A percentile compares a stretch with the other conserved stretches of the same genome.
Evolutionary conservation across 345 rosid species (phyloP).

Genomic region (Eucalyptus curtisii): DNA sequence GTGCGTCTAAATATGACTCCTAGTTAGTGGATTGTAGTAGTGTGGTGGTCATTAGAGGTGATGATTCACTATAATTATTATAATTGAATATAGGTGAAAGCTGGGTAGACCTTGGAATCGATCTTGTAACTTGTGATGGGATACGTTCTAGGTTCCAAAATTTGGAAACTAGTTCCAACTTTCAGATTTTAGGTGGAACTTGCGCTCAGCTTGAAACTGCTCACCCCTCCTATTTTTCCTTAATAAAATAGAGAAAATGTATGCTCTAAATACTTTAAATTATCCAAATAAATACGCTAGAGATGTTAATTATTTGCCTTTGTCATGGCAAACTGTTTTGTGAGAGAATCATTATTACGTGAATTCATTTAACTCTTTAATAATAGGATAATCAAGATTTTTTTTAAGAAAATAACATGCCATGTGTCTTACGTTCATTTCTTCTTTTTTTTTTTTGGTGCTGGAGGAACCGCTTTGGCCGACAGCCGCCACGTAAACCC

Average conservation of each 20-base stretch:
- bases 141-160: too few relatives aligned
- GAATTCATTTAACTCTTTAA: not conserved
- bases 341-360: not conserved
- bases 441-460: too few relatives aligned
- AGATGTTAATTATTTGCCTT: not conserved
- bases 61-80: too few relatives aligned
- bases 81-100: too few relatives aligned
- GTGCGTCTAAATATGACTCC: fast-evolving
- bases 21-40: fast-evolving
- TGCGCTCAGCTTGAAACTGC: too few relatives aligned
- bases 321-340: not conserved
- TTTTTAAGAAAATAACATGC: not conserved
- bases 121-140: too few relatives aligned
- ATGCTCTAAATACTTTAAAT: not conserved
- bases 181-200: too few relatives aligned
- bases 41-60: fast-evolving
- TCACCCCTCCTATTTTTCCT: too few relatives aligned
- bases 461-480: too few relatives aligned
- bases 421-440: not conserved
- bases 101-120: too few relatives aligned
- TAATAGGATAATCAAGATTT: not conserved
- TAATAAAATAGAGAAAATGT: too few relatives aligned
- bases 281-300: not conserved
- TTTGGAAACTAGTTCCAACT: fast-evolving
- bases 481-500: too few relatives aligned